phyloP scores from a whole-genome alignment of 2,329 filamentous ascomycete species.

The Torrubiellomyces zombiae region DNA sequence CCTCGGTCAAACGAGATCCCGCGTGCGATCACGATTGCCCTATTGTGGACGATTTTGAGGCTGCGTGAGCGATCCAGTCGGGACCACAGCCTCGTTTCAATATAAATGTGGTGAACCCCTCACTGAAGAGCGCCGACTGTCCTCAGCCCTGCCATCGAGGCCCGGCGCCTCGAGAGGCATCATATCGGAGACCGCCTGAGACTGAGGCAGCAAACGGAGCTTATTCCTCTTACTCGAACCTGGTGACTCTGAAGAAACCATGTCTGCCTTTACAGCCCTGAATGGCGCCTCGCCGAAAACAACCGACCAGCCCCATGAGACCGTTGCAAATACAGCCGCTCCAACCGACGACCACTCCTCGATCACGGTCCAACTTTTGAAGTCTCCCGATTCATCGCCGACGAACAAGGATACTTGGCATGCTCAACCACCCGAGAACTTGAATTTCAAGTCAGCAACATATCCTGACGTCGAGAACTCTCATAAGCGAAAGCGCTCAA shows the following conservation, averaged over 20 bases:
- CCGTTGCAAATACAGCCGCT: constrained; percentile 14
- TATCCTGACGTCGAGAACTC: constrained; percentile 30
- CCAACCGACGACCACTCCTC: constrained; percentile 17
- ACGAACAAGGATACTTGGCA: constrained; percentile 25
- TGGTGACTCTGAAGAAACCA: constrained; percentile 9
- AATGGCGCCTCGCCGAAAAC: constrained; percentile 31
- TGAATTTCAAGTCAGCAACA: constrained; percentile 20
- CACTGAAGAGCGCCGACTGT: too few relatives aligned
- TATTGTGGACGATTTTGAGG: too few relatives aligned
- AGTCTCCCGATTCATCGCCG: constrained; percentile 9
- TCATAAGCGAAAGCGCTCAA: constrained; percentile 55
- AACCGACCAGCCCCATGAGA: constrained; percentile 16
- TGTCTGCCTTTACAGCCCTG: constrained; percentile 36
- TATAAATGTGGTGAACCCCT: too few relatives aligned
- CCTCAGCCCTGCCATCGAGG: too few relatives aligned
- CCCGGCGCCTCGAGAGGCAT: too few relatives aligned
- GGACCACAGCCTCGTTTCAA: too few relatives aligned
- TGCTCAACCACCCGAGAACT: constrained; percentile 22
- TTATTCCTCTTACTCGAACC: constrained; percentile 1
- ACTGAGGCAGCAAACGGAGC: too few relatives aligned
- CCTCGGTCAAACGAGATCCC: too few relatives aligned
- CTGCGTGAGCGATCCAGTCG: too few relatives aligned
- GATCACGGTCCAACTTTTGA: constrained; percentile 9
- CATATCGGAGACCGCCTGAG: too few relatives aligned
- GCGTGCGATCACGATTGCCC: too few relatives aligned